Evolutionary conservation across 2,329 filamentous ascomycete species (phyloP).

Genomic region (Fusarium floridanum): DNA sequence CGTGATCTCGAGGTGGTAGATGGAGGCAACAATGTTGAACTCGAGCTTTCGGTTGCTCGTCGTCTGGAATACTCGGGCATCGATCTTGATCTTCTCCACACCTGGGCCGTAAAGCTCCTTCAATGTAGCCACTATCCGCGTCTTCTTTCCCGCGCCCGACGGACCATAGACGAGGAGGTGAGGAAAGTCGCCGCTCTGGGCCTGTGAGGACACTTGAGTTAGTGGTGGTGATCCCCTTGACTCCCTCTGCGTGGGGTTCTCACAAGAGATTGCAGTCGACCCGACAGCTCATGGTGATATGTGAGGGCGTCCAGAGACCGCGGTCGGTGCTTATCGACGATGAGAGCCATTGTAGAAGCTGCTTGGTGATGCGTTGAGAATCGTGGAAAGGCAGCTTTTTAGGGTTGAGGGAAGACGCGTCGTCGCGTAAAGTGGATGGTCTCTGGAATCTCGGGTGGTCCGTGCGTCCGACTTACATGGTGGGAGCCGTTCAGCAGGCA

Average conservation of each 20-base stretch:
- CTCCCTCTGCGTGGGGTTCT: constrained; percentile 61
- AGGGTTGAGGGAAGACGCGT: constrained; percentile 49
- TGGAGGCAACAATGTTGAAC: constrained; percentile 97
- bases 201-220: constrained; percentile 64
- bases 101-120: constrained; percentile 96
- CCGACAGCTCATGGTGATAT: constrained; percentile 91
- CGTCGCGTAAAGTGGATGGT: constrained; percentile 55
- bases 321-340: constrained; percentile 79
- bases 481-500: constrained; percentile 31
- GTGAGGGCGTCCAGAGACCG: constrained; percentile 82
- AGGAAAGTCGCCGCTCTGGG: constrained; percentile 96
- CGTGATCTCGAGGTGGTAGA: constrained; percentile 98
- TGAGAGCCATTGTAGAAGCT: constrained; percentile 69
- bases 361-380: constrained; percentile 24
- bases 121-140: constrained; percentile 92
- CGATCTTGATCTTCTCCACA: constrained; percentile 99
- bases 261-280: constrained; percentile 88
- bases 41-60: constrained; percentile 96
- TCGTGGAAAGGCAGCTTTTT: constrained; percentile 39
- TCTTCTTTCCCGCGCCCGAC: constrained; percentile 97
- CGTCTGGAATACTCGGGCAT: constrained; percentile 95
- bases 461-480: constrained; percentile 29
- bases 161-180: constrained; percentile 98
- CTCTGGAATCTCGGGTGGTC: constrained; percentile 29
- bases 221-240: not conserved